Conservation (phyloP, 208 protist species). For the Strigomonas culicis region DNA sequence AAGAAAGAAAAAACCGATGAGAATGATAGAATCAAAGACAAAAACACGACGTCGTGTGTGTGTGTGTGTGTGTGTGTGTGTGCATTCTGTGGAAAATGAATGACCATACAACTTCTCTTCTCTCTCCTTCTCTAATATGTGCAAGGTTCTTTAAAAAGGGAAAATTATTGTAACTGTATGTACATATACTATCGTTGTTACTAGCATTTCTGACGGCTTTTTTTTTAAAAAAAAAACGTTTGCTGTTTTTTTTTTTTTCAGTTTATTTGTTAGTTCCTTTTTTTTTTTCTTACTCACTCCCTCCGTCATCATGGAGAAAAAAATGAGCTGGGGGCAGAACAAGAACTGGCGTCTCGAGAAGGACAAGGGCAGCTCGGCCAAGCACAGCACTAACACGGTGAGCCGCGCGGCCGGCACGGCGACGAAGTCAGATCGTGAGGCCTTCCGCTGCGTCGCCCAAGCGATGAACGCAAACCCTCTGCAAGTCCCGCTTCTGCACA, state of each 20-base stretch:
- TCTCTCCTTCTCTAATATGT: background rate
- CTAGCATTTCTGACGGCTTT: background rate
- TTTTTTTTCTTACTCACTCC: background rate
- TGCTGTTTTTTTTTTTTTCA: conserved; percentile 4
- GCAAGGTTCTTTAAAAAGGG: too few relatives aligned
- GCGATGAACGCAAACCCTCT: conserved; percentile 14
- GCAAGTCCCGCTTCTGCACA: conserved; percentile 24
- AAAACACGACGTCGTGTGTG: background rate
- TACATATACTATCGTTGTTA: background rate
- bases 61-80: conserved; percentile 3
- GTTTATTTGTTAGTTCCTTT: background rate
- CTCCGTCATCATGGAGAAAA: background rate
- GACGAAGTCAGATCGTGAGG: conserved; percentile 12
- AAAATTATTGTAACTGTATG: background rate
- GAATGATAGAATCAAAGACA: conserved; percentile 10
- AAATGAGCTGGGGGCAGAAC: background rate
- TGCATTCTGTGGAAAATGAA: too few relatives aligned
- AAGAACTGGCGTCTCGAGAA: background rate
- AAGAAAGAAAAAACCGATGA: background rate
- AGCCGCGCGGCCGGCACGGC: too few relatives aligned
- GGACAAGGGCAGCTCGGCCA: conserved; percentile 4
- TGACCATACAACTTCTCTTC: background rate
- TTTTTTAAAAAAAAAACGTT: background rate
- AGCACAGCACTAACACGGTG: too few relatives aligned
- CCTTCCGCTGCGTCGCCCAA: conserved; percentile 28